Conservation (phyloP, 768 basidiomycete genomes). For the Suillus americanus region DNA sequence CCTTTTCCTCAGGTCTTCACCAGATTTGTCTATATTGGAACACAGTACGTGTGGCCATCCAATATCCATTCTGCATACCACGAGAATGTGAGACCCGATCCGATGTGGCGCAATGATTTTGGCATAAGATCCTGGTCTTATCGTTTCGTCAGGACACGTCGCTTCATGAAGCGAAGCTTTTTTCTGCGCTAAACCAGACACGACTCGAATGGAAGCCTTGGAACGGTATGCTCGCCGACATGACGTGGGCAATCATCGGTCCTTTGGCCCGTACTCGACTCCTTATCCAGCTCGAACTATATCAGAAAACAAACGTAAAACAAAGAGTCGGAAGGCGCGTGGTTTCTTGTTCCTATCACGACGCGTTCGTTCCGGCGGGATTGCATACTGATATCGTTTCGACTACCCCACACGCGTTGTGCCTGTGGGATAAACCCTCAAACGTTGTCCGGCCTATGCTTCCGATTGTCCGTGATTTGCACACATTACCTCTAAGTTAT, state of each 20-base stretch:
- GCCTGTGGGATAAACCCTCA: constrained; percentile 2
- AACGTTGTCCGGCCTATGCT: neutral
- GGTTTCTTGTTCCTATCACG: constrained; percentile 27
- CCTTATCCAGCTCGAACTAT: neutral
- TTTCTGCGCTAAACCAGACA: neutral
- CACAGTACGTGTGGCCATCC: neutral
- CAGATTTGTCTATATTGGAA: neutral
- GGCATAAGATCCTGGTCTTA: neutral
- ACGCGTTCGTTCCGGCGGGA: neutral
- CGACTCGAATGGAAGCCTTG: neutral
- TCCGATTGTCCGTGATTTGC: constrained; percentile 4
- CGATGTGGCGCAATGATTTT: neutral
- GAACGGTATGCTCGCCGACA: neutral
- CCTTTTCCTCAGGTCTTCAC: neutral
- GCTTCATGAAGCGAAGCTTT: constrained; percentile 2
- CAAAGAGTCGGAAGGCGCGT: constrained; percentile 17
- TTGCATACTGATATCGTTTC: neutral
- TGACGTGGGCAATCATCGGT: neutral
- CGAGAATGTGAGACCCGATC: constrained; percentile 2
- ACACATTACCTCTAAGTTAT: neutral
- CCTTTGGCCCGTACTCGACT: neutral
- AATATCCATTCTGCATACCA: neutral
- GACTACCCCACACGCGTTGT: constrained; percentile 1
- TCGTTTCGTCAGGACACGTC: neutral
- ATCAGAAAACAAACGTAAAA: neutral